Conservation (phyloP, 495 filamentous ascomycete species). For the Saxophila tyrrhenica region DNA sequence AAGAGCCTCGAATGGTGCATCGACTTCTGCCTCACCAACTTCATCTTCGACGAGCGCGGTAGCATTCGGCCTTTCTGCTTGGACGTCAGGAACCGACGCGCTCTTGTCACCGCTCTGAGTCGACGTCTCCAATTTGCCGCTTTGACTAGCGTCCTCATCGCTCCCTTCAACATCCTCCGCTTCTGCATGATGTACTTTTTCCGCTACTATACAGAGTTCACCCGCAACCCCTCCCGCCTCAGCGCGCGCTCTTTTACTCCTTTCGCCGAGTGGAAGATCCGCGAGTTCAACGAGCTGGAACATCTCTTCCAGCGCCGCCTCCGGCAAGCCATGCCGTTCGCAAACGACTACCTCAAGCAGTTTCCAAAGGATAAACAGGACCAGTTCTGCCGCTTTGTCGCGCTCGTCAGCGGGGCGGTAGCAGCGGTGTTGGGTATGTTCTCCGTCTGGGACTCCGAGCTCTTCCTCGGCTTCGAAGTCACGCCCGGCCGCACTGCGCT, state of each 20-base stretch:
- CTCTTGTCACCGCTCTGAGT: slow-evolving; percentile 64
- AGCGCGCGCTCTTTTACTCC: slow-evolving; percentile 82
- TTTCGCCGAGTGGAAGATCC: slow-evolving; percentile 93
- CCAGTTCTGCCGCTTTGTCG: slow-evolving; percentile 67
- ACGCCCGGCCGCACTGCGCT: slow-evolving; percentile 71
- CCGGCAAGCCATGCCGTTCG: slow-evolving; percentile 91
- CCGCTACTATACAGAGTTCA: slow-evolving; percentile 61
- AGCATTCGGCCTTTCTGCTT: slow-evolving; percentile 76
- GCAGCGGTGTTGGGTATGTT: slow-evolving; percentile 70
- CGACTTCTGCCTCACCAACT: slow-evolving; percentile 78
- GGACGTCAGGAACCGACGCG: slow-evolving; percentile 64
- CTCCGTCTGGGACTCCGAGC: slow-evolving; percentile 74
- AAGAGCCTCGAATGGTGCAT: slow-evolving; percentile 80
- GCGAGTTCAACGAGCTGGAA: slow-evolving; percentile 92
- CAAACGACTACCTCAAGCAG: slow-evolving; percentile 83
- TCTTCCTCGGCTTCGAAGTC: slow-evolving; percentile 86
- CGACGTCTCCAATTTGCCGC: slow-evolving; percentile 69
- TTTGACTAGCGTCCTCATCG: slow-evolving; percentile 72
- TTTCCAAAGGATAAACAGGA: slow-evolving; percentile 92
- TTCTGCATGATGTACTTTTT: slow-evolving; percentile 81
- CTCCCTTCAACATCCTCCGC: slow-evolving; percentile 73
- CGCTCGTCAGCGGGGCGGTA: slow-evolving; percentile 77
- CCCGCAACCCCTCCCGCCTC: slow-evolving; percentile 76
- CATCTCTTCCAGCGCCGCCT: slow-evolving; percentile 81
- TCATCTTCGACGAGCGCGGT: slow-evolving; percentile 78